phyloP scores from a whole-genome alignment of 139 green algal species.

The Micractinium conductrix region DNA sequence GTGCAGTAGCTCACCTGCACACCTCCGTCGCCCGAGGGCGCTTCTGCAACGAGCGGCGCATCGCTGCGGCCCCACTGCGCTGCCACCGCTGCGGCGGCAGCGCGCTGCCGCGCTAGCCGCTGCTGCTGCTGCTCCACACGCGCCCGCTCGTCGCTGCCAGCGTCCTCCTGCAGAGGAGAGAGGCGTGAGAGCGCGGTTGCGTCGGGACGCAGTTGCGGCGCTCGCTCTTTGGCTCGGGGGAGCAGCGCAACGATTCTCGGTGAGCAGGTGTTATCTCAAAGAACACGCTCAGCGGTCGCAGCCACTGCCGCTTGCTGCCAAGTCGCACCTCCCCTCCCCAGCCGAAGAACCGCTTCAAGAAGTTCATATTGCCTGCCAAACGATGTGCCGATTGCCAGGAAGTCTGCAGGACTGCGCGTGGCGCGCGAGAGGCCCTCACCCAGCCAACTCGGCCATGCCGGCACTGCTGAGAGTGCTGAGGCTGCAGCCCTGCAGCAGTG shows the following conservation, averaged over 20 bases:
- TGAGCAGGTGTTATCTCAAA: too few species aligned
- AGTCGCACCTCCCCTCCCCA: too few species aligned
- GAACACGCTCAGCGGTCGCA: too few species aligned
- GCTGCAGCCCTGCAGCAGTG: too few species aligned
- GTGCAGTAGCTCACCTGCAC: slow-evolving; percentile 20
- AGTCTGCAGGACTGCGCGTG: too few species aligned
- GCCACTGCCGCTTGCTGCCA: too few species aligned
- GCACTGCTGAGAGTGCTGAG: too few species aligned
- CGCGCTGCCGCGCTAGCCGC: not conserved
- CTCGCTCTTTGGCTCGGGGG: too few species aligned
- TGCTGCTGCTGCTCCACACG: not conserved
- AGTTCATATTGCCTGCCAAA: not conserved
- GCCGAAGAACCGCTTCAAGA: slow-evolving; percentile 9
- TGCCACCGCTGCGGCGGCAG: not conserved
- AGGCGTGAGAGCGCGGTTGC: not conserved
- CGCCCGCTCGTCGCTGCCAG: not conserved
- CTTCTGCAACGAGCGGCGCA: not conserved
- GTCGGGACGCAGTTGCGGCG: not conserved
- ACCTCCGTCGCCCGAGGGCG: not conserved
- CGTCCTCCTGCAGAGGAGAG: not conserved
- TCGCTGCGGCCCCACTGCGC: not conserved
- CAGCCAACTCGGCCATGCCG: too few species aligned
- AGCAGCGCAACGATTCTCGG: too few species aligned
- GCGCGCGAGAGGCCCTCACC: too few species aligned
- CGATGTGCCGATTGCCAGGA: too few species aligned